A percentile compares a stretch with the other conserved stretches of the same genome.
Conservation (phyloP, 306 rosid genomes). For the Psophocarpus tetragonolobus region DNA sequence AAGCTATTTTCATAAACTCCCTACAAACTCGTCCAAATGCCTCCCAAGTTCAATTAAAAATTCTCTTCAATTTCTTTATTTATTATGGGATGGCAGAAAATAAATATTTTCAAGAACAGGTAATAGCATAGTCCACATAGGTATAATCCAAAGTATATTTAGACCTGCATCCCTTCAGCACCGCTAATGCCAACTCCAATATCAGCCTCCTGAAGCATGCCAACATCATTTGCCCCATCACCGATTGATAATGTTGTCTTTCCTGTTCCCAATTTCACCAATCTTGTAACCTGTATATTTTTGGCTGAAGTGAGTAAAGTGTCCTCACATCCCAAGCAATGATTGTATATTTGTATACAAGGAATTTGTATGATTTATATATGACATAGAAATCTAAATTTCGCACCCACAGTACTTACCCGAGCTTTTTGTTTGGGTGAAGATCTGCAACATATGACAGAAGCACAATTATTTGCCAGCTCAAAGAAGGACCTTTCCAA, state of each 20-base stretch:
- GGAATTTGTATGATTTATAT: neutral
- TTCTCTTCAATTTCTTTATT: neutral
- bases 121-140: neutral
- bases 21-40: neutral
- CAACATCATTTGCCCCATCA: slow-evolving; percentile 94
- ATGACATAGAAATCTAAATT: neutral
- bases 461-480: slow-evolving; percentile 70
- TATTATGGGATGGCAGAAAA: neutral
- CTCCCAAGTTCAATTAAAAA: neutral
- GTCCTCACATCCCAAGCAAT: neutral
- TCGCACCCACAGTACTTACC: slow-evolving; percentile 50
- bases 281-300: slow-evolving; percentile 67
- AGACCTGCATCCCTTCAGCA: slow-evolving; percentile 94
- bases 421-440: slow-evolving; percentile 93
- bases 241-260: slow-evolving; percentile 76
- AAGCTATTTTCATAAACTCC: neutral
- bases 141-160: slow-evolving; percentile 16
- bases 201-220: slow-evolving; percentile 96
- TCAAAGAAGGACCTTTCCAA: slow-evolving; percentile 65
- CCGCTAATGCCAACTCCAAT: slow-evolving; percentile 96
- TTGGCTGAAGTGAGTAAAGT: slow-evolving; percentile 27
- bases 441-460: slow-evolving; percentile 89
- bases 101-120: neutral
- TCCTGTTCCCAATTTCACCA: slow-evolving; percentile 76
- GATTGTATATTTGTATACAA: neutral